These are phyloP conservation scores for Zoysia japonica DNA, from an alignment of 176 grass and related monocot species.

Conservation along the genomic window DNA sequence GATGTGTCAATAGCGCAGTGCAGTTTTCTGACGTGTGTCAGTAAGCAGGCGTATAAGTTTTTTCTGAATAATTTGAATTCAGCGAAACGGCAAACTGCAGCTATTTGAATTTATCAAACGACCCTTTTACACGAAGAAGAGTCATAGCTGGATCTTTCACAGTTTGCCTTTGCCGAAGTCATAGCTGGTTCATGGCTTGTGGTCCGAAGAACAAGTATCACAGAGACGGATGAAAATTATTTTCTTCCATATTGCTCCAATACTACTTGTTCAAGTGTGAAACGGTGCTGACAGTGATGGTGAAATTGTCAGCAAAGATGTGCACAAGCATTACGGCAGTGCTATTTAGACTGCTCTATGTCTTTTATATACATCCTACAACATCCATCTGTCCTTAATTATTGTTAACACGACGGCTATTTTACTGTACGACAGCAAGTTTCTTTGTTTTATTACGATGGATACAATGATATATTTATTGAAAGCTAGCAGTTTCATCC, in stretches of 20 bases:
- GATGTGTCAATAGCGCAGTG: neutral
- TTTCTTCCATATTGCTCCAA: slow-evolving; percentile 13
- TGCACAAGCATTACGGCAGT: slow-evolving; percentile 30
- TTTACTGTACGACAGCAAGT: slow-evolving; percentile 20
- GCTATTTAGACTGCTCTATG: slow-evolving; percentile 50
- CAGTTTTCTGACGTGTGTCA: neutral
- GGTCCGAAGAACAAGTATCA: slow-evolving; percentile 8
- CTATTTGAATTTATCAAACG: slow-evolving; percentile 8
- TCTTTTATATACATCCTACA: slow-evolving; percentile 45
- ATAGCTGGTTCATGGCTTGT: neutral
- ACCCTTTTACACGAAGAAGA: slow-evolving; percentile 7
- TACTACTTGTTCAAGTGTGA: slow-evolving; percentile 14
- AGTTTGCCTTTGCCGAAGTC: neutral
- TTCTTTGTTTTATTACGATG: slow-evolving; percentile 19
- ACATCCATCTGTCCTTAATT: neutral
- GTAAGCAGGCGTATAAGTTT: neutral
- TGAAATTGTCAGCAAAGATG: slow-evolving; percentile 39
- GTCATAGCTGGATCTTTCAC: slow-evolving; percentile 1
- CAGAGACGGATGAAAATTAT: neutral
- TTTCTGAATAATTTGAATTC: neutral
- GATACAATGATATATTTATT: slow-evolving; percentile 20
- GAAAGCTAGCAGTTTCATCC: slow-evolving; percentile 32
- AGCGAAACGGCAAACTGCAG: slow-evolving; percentile 17
- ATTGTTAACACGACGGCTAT: slow-evolving; percentile 16
- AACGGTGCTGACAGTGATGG: slow-evolving; percentile 31